Base-by-base conservation (phyloP, 2,329 filamentous ascomycete genomes). In the Aureobasidium lini region DNA sequence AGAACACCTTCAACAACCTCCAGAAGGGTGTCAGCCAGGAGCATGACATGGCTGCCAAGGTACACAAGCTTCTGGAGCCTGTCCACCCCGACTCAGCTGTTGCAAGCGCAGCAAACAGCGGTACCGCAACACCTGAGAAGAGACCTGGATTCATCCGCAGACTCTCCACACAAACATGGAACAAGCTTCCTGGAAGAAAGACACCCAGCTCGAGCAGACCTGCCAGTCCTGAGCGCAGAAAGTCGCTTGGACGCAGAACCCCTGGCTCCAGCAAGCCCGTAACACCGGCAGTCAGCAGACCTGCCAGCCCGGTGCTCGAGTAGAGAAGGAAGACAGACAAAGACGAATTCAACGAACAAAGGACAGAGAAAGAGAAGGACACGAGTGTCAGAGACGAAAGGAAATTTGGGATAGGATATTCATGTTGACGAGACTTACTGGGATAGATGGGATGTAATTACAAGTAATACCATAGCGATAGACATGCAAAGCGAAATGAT, bases 81-180 rank as follows among this genome's bases (percentile, higher is more conserved):
- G 47, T 50, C 18, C 48, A 53, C 15, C 47, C 48, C 10, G 57
- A 50, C 48, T 59, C 57, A 9, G 46, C 47, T 15, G 40, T 46
- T 9, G 47, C 11, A 39, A 53, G 47, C 32, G 56, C 36, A n/a
- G 23, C 46, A 7, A 47, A 50, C 43, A 50, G 56, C n/a, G 56
- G 47, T 10, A 28, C 44, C 8, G 32, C 56, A 18, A 57, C 54
- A 36, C 54, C 54, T 8, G 54, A 57, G 34, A 59, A 50, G 57
- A 59, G 57, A 50, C 57, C 57, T 42, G 47, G 57, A 13, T 50
- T 59, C 37, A 52, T 59, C 32, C 36, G 57, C 29, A 59, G 57
- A 46, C 9, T 59, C 31, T 53, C 47, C 48, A 59, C 46, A 9
- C 57, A 59, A 18, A 53, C 57, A n/a, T 59, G 47, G 46, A 44